Conservation (phyloP, 1,284 basidiomycete species). For the Amylostereum chailletii region DNA sequence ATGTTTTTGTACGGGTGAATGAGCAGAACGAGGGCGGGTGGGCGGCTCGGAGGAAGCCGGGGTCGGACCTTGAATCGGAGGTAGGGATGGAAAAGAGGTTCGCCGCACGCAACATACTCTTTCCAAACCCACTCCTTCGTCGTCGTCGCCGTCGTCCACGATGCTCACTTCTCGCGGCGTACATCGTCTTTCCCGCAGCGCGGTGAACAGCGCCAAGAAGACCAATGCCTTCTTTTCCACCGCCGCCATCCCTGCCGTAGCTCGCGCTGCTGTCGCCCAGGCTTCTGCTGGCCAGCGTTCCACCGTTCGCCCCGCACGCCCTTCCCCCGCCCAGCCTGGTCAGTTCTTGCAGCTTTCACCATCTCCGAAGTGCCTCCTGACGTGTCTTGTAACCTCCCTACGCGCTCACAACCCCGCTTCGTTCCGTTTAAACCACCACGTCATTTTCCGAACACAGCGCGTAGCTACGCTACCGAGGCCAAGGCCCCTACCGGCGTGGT, state of each 20-base stretch:
- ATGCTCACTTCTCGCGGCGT: constrained; percentile 81
- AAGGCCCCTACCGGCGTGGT: constrained; percentile 66
- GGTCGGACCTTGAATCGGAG: too few relatives aligned
- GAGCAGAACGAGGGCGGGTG: too few relatives aligned
- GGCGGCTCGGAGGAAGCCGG: too few relatives aligned
- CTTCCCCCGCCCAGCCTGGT: constrained; percentile 34
- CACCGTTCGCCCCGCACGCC: constrained; percentile 34
- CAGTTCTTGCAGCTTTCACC: constrained; percentile 15
- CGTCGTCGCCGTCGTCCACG: constrained; percentile 27
- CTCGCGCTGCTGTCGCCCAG: constrained; percentile 24
- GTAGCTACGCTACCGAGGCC: constrained; percentile 88
- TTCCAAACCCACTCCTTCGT: neutral
- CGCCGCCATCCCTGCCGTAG: constrained; percentile 36
- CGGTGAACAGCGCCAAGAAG: constrained; percentile 63
- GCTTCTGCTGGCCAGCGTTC: constrained; percentile 20
- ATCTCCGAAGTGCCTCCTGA: constrained; percentile 11
- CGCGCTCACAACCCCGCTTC: too few relatives aligned
- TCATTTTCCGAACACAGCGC: constrained; percentile 35
- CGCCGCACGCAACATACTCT: too few relatives aligned
- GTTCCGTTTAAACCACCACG: too few relatives aligned
- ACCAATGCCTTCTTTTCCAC: constrained; percentile 73
- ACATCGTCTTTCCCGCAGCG: constrained; percentile 76
- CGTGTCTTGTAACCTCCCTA: constrained; percentile 6
- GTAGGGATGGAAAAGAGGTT: too few relatives aligned
- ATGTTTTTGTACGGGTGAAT: too few relatives aligned